Conservation (phyloP, 768 basidiomycete genomes). For the Amanita muscaria region DNA sequence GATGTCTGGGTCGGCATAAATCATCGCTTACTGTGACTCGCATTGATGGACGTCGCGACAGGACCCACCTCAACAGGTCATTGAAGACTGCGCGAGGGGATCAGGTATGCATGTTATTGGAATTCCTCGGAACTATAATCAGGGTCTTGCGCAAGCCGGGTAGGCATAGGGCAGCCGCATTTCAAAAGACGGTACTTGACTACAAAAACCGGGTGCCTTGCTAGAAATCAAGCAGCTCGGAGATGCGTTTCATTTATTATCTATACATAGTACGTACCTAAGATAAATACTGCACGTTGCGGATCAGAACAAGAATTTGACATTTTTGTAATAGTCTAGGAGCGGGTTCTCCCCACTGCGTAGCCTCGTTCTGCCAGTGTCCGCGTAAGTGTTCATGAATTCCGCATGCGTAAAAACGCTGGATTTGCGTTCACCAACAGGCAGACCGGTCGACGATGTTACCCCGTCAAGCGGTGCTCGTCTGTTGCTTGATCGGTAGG, state of each 20-base stretch:
- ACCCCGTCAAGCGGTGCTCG: constrained; percentile 64
- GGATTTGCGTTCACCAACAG: constrained; percentile 74
- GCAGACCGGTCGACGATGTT: constrained; percentile 63
- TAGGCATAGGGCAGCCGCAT: constrained; percentile 81
- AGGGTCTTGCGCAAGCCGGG: constrained; percentile 52
- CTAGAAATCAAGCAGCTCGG: constrained; percentile 66
- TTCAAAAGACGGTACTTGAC: constrained; percentile 67
- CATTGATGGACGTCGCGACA: constrained; percentile 18
- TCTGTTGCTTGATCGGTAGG: constrained; percentile 46
- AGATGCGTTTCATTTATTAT: constrained; percentile 79
- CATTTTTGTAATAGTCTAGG: constrained; percentile 86
- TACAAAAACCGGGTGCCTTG: constrained; percentile 41
- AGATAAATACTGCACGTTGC: constrained; percentile 1
- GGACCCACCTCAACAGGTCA: constrained; percentile 67
- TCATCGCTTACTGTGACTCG: background rate
- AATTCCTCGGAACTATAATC: background rate
- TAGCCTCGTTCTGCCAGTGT: constrained; percentile 59
- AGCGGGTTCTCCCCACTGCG: constrained; percentile 84
- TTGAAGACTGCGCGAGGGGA: constrained; percentile 68
- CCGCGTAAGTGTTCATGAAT: constrained; percentile 82
- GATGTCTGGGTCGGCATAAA: constrained; percentile 62
- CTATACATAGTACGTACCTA: constrained; percentile 55
- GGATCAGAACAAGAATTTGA: constrained; percentile 77
- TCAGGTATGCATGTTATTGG: constrained; percentile 37
- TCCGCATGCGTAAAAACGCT: constrained; percentile 83